A percentile compares a stretch with the other conserved stretches of the same genome.
phyloP scores from a whole-genome alignment of 2,329 filamentous ascomycete genomes.

The Calonectria henricotiae region DNA sequence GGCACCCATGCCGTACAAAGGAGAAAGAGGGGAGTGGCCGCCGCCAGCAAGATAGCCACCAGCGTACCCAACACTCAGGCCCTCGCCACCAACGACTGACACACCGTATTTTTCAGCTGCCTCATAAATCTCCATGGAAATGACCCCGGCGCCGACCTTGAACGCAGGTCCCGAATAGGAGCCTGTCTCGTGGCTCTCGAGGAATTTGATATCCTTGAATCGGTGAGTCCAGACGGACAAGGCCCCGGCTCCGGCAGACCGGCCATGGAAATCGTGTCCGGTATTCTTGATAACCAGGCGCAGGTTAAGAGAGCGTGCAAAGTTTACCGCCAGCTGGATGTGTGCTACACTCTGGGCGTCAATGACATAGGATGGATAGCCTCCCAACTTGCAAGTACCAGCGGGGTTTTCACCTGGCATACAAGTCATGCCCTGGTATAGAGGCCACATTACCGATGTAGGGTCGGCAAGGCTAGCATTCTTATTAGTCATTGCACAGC shows the following conservation, averaged over 20 bases:
- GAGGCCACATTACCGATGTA: slow-evolving; percentile 61
- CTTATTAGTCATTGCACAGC: slow-evolving; percentile 18
- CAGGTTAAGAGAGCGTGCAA: slow-evolving; percentile 63
- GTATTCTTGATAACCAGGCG: slow-evolving; percentile 67
- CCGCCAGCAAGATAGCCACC: slow-evolving; percentile 48
- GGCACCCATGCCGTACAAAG: slow-evolving; percentile 44
- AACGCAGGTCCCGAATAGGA: slow-evolving; percentile 66
- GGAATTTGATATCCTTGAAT: slow-evolving; percentile 62
- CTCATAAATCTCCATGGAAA: slow-evolving; percentile 69
- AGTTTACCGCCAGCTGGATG: slow-evolving; percentile 65
- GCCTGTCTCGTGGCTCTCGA: slow-evolving; percentile 42
- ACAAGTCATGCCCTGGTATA: slow-evolving; percentile 61
- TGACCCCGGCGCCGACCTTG: slow-evolving; percentile 71
- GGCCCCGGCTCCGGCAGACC: slow-evolving; percentile 71
- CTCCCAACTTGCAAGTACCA: slow-evolving; percentile 59
- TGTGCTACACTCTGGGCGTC: slow-evolving; percentile 62
- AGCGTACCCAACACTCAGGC: slow-evolving; percentile 52
- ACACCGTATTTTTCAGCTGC: slow-evolving; percentile 65
- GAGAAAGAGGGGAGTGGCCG: slow-evolving; percentile 45
- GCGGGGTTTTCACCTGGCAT: slow-evolving; percentile 47
- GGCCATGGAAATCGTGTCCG: slow-evolving; percentile 69
- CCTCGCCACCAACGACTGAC: slow-evolving; percentile 70
- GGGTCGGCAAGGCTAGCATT: slow-evolving; percentile 56
- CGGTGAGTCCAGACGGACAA: slow-evolving; percentile 72
- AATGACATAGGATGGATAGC: slow-evolving; percentile 62